These are phyloP conservation scores for Rhodosporidiobolus sp. DNA, from an alignment of 768 basidiomycete species.

Conservation along the genomic window DNA sequence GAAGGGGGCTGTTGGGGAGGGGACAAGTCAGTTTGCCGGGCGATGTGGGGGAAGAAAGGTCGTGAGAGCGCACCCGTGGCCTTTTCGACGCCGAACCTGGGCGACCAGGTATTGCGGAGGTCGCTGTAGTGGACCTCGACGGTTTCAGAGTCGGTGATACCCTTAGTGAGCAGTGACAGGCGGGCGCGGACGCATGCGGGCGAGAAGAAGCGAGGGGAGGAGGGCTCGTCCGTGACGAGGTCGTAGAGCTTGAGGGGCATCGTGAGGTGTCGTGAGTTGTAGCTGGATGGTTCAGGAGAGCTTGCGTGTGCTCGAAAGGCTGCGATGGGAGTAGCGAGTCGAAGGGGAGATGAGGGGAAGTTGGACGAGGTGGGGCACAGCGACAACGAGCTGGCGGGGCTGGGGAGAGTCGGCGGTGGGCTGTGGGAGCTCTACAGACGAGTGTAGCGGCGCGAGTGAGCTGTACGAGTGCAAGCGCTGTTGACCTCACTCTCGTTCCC, in stretches of 20 bases:
- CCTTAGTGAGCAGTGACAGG: slow-evolving; percentile 8
- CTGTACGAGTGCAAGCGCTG: too few species aligned
- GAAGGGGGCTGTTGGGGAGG: slow-evolving; percentile 14
- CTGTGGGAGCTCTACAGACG: too few species aligned
- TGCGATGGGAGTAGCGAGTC: too few species aligned
- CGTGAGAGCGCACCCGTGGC: slow-evolving; percentile 1
- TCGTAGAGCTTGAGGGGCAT: slow-evolving; percentile 20
- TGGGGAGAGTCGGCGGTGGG: too few species aligned
- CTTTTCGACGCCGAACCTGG: background rate
- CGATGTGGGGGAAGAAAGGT: background rate
- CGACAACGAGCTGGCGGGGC: too few species aligned
- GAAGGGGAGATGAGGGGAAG: too few species aligned
- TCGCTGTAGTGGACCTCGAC: slow-evolving; percentile 22
- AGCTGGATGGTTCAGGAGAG: too few species aligned
- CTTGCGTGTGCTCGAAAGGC: too few species aligned
- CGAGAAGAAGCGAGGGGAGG: slow-evolving; percentile 12
- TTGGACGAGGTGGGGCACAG: too few species aligned
- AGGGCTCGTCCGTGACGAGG: background rate
- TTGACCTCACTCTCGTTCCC: too few species aligned
- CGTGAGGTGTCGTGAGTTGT: background rate
- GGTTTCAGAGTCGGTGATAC: slow-evolving; percentile 4
- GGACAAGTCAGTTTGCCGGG: background rate
- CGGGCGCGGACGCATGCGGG: slow-evolving; percentile 19
- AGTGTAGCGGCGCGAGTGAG: too few species aligned
- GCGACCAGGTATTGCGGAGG: slow-evolving; percentile 14